Percentiles rank a stretch among this genome's conserved stretches.
These are phyloP conservation scores for Sporobolus alterniflorus DNA, from an alignment of 202 grass and related monocot genomes.

Conservation along the genomic window DNA sequence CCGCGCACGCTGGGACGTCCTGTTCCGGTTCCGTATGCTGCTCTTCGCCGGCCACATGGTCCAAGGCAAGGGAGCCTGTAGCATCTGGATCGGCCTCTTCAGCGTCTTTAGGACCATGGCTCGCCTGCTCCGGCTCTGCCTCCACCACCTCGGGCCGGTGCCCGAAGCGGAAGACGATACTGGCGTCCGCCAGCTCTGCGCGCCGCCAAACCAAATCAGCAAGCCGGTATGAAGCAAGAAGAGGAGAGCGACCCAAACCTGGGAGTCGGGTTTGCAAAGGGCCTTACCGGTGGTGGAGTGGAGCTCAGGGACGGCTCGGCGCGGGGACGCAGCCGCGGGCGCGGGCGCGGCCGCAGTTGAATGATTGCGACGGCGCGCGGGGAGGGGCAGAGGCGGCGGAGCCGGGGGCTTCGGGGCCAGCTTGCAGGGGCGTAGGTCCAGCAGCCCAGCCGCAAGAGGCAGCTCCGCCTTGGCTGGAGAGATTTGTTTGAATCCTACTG, in stretches of 20 bases:
- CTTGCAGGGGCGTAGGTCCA: constrained; percentile 41
- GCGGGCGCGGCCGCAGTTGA: constrained; percentile 16
- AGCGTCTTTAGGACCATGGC: background rate
- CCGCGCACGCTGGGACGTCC: background rate
- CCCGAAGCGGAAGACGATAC: constrained; percentile 76
- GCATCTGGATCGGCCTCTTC: background rate
- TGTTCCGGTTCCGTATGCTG: constrained; percentile 1
- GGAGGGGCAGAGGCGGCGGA: constrained; percentile 15
- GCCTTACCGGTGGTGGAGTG: constrained; percentile 34
- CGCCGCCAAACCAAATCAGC: constrained; percentile 32
- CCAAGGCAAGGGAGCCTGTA: background rate
- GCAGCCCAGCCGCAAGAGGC: constrained; percentile 32
- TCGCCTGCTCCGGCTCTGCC: background rate
- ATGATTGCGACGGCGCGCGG: constrained; percentile 20
- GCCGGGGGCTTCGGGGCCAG: constrained; percentile 22
- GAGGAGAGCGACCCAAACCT: background rate
- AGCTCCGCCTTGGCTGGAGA: constrained; percentile 51
- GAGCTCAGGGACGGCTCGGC: constrained; percentile 24
- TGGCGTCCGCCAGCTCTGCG: constrained; percentile 66
- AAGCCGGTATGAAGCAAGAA: background rate
- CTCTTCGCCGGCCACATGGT: background rate
- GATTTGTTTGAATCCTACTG: background rate
- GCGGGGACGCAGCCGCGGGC: constrained; percentile 7
- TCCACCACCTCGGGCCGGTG: constrained; percentile 31
- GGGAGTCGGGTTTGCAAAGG: background rate